Base-by-base conservation (phyloP, 805 yeast species). In the Schwanniomyces occidentalis region DNA sequence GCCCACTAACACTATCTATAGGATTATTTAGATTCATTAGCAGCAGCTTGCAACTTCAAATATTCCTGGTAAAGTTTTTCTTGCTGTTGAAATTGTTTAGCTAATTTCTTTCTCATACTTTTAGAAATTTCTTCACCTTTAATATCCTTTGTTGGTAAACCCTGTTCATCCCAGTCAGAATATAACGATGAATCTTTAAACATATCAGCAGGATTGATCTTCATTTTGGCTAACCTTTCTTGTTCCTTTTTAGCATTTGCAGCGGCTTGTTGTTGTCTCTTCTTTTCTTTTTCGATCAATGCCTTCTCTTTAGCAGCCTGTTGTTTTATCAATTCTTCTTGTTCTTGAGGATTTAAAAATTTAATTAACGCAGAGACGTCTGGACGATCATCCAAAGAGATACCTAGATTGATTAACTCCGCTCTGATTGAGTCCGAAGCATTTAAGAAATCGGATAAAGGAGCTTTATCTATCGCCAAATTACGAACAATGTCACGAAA, bases 301-400 rank as follows among this genome's bases (percentile, higher is more conserved):
- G 72, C 69, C 38, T 76, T 80, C 38, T 72, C 76, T 48, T 78
- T 82, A 42, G 76, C 82, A 29, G 71, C 74, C 43, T 84, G 84
- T 51, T 76, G 82, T 21, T 54, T 47, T 9, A 84, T 49, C 27
- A 86, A 68, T 40, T 83, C 91, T 24, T 66, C 70, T 55, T 76
- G 78, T 56, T 91, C 98, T 20, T 69, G 73, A 6, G 67, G 76
- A 34, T 76, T 80, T 44, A 93, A 68, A 49, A 91, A 84, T 61
- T 93, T 93, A 28, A 93, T 74, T 41, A 93, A 72, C 0, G 97
- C 90, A n/a, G 80, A 73, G 3, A 82, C 89, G 40, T 75, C 83
- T 5, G 80, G 71, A 51, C 97, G 79, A 61, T 93, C 99, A 56
- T 91, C 98, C 36, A 93, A 68, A 1, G 95, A 79, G 26, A 93